Percentiles rank a stretch among this genome's conserved stretches.
phyloP scores from a whole-genome alignment of 345 rosid genomes.

The Salix arbutifolia region DNA sequence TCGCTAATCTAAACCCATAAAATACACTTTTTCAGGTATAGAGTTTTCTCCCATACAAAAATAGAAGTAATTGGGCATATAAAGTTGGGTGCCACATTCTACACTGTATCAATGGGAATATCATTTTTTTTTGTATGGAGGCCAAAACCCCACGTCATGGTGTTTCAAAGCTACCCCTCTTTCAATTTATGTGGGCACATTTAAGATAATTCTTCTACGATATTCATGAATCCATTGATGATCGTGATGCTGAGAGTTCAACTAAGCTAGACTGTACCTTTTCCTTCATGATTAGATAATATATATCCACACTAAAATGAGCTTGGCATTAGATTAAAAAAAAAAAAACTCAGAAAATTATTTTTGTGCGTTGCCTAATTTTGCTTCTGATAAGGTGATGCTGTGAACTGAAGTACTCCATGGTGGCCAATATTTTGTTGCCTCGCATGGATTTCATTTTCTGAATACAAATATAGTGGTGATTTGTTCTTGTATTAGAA shows the following conservation, averaged over 20 bases:
- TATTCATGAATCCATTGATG: neutral
- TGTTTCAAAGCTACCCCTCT: neutral
- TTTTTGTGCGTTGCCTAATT: neutral
- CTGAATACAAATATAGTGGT: too few species aligned
- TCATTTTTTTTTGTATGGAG: neutral
- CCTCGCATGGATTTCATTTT: too few species aligned
- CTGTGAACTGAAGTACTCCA: too few species aligned
- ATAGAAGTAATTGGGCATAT: neutral
- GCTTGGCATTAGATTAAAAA: neutral
- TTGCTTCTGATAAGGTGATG: neutral
- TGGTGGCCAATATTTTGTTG: too few species aligned
- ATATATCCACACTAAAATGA: neutral
- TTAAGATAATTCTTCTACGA: neutral
- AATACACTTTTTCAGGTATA: too few species aligned
- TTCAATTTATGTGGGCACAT: neutral
- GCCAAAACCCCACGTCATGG: neutral
- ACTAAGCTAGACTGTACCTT: neutral
- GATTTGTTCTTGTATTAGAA: too few species aligned
- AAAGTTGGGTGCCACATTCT: neutral
- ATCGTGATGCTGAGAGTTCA: neutral
- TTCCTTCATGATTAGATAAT: neutral
- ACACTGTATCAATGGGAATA: neutral
- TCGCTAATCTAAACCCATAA: rapidly evolving
- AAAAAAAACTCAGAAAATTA: neutral
- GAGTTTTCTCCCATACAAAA: too few species aligned